Evolutionary conservation across 2,329 filamentous ascomycete genomes (phyloP), one percentile per base, ranked within the genome.

Genomic region (Pseudogymnoascus sp.): DNA sequence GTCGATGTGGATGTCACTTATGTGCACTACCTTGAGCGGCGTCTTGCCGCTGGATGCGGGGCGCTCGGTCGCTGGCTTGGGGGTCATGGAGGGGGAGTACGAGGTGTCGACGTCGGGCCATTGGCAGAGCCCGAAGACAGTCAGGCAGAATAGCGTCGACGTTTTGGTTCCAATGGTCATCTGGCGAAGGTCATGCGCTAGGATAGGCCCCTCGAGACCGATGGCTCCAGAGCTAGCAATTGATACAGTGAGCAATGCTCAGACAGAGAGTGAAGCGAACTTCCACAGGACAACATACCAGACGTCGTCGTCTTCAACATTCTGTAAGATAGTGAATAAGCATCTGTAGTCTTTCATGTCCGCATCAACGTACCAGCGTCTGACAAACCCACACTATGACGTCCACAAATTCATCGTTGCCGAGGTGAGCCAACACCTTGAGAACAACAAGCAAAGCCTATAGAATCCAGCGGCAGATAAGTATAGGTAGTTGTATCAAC

Each of bases 41-140:
- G 68, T 63, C 62, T 74, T 60, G 0, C 72, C 71, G 47, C 74
- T 76, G 14, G 71, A 65, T 36, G 67, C 63, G 1, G 74, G 74
- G 16, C 73, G 72, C 3, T 62, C 64, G 8, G 65, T 68, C 4
- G 66, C 62, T 25, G 73, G 69, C 59, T 74, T 74, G 4, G 69
- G 50, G n/a, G 73, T 72, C 50, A 77, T 73, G 1, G 66, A 58
- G 2, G 76, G 65, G 4, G 67, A 69, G 60, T 74, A 72, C 30
- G 30, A 33, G 0, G 69, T 61, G n/a, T 68, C 67, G 6, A 75
- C 70, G 4, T 63, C 63, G 6, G 74, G 75, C 30, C 71, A 74
- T 12, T 63, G 57, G 64, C 83, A 85, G 2, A 82, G 74, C 0
- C 82, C 81, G n/a, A 83, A 70, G 60, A 85, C 70, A 4, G 78